Base-by-base conservation (phyloP, 129 eudicot genomes). In the Pseudognaphalium luteoalbum region DNA sequence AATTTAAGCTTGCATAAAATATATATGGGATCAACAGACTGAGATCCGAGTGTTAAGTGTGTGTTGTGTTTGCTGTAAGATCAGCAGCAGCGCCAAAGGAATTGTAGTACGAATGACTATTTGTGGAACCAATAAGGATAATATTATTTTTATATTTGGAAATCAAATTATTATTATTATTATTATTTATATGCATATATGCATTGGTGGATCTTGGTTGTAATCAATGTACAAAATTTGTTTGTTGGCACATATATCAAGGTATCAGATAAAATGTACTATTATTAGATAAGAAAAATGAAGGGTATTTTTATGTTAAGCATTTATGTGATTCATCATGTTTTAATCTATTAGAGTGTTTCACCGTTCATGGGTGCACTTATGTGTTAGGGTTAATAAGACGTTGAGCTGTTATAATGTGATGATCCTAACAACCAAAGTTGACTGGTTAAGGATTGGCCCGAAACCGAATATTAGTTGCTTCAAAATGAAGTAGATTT, bases 41-140 rank as follows among this genome's bases (percentile, higher is more conserved):
- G 44, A 69, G 52, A 78, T 70, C 71, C 64, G 52, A 42, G 71
- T 42, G 63, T 44, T 52, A 28, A 14, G 52, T 42, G 63, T 59
- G 72, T 51, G 12, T 35, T 54, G 67, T 41, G 47, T 41, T 9
- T 41, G 14, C 2, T 41, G 47, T 2, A 59, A 59, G 70, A 25
- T 25, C 28, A 37, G 69, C 7, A 39, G 51, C 22, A 34, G 21
- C 20, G 10, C 56, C 80, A 66, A 25, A 69, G 25, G 75, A 77
- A 67, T 39, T 60, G 68, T 47, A 77, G 68, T 57, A 76, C 29
- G 65, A 52, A 34, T n/a, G 75, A 77, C 66, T 39, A 39, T 39
- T 39, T 8, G 47, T 9, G 29, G 74, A 30, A 59, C 21, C 5
- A 59, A 3, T 59, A 28, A 59, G 65, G 21, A 7, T 39, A 9